Base-by-base conservation (phyloP, 2,329 filamentous ascomycete species). In the Arthroderma uncinatum region DNA sequence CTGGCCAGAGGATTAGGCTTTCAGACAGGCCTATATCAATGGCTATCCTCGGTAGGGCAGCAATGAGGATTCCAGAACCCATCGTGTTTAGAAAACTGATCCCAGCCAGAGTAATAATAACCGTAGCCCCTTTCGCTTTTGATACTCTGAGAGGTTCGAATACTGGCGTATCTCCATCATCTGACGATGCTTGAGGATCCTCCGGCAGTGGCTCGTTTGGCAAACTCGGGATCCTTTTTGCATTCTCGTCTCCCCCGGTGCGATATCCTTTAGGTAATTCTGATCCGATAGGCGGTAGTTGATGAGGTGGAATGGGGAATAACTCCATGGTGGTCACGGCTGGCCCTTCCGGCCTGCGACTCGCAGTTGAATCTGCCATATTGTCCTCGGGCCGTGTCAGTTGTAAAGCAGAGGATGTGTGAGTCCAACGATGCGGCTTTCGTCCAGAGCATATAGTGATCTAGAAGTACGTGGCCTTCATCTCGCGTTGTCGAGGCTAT, bases 11-110 rank as follows among this genome's bases (percentile, higher is more conserved):
- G 54, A 63, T 53, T 4, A 61, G 39, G 8, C 53, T 55, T 50
- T 65, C 60, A 7, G 61, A 62, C 9, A 74, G 58, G 2, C 60
- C 50, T 37, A 68, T 58, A 42, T 68, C 66, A 8, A 55, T 40
- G 3, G 67, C 63, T 30, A 70, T 68, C n/a, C 48, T 57, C 2
- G 67, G 66, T 4, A 70, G 60, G 5, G 66, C 62, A 25, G 64
- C 62, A 14, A 65, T 67, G 21, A 69, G 54, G 2, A 68, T 63
- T 1, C 66, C 66, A 14, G 62, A 62, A 44, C 65, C 65, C 64
- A 67, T 67, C n/a, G 63, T 66, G 7, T 66, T 67, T 2, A 68
- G 60, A 55, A 67, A 68, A 4, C 64, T 68, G 42, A 67, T 63
- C 0, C 65, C 65, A 1, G 64, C 63, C 1, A 67, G 61, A n/a